Base-by-base conservation (phyloP, 1,139 yeast species). In the Yarrowia galli region DNA sequence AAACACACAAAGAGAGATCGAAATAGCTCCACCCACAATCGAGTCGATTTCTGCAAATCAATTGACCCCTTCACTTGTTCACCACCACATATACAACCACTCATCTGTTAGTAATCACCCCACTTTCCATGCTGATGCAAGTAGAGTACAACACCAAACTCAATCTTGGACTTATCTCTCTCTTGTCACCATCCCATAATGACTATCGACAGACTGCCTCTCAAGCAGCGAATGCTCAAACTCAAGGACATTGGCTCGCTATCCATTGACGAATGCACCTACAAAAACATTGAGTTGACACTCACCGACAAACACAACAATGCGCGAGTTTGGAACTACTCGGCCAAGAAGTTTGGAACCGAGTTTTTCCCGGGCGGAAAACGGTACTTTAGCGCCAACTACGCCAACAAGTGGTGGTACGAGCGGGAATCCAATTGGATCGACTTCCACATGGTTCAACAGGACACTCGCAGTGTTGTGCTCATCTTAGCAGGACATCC, bases 391-490 rank as follows among this genome's bases (percentile, higher is more conserved):
- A 22, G 32, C 22, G 15, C 45, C 15, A 53, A 53, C 23, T 22
- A 53, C 45, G 43, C 45, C n/a, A 13, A 15, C 28, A 53, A 53
- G 16, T 53, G 60, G 60, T 53, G 60, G 60, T 36, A 35, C 28
- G 60, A 53, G 20, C 43, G 32, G 18, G 60, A 53, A 7, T 16
- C 18, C 22, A 13, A 16, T 35, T 53, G 60, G 60, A 9, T 16
- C 6, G 32, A 36, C 23, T 53, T 53, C 32, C 16, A 10, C 2
- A n/a, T 53, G 45, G 18, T 15, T 16, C 60, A 53, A 6, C 60
- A 53, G 22, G 45, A 53, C 45, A 16, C 35, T 2, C 12, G 35
- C 3, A 22, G 20, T 9, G 45, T 36, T 3, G 16, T 53, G 4
- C 8, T 53, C 13, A 15, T 25, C 3, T 8, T 53, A 6, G 60